phyloP scores from a whole-genome alignment of 164 flowering plant species.

The Berberis thunbergii region DNA sequence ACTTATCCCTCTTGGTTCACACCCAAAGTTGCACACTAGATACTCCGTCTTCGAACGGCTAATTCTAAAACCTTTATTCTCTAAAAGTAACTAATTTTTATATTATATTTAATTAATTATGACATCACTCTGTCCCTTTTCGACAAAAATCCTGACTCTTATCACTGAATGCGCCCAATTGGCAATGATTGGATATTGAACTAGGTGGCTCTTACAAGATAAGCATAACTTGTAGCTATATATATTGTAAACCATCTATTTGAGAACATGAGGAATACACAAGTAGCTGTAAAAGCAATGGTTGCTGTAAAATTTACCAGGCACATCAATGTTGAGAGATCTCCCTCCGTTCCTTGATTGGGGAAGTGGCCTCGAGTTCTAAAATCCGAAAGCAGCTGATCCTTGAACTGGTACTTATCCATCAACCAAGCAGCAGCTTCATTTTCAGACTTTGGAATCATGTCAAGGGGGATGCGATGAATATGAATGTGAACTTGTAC shows the following conservation, averaged over 20 bases:
- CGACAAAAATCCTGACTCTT: too few species aligned
- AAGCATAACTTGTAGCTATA: constrained; percentile 45
- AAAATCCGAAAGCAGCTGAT: constrained; percentile 60
- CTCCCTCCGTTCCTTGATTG: constrained; percentile 40
- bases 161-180: too few species aligned
- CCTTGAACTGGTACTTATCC: constrained; percentile 47
- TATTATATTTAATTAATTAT: too few species aligned
- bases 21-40: too few species aligned
- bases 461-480: constrained; percentile 35
- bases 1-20: too few species aligned
- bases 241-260: constrained; percentile 65
- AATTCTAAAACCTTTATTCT: too few species aligned
- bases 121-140: too few species aligned
- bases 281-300: constrained; percentile 33
- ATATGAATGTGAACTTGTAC: constrained; percentile 82
- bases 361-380: constrained; percentile 55
- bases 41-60: too few species aligned
- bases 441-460: constrained; percentile 55
- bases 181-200: constrained; percentile 54
- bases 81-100: too few species aligned
- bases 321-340: constrained; percentile 51
- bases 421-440: constrained; percentile 57
- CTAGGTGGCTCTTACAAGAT: constrained; percentile 46
- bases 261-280: constrained; percentile 41
- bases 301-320: constrained; percentile 30